phyloP scores from a whole-genome alignment of 768 basidiomycete species.

The Termitomyces sp. region DNA sequence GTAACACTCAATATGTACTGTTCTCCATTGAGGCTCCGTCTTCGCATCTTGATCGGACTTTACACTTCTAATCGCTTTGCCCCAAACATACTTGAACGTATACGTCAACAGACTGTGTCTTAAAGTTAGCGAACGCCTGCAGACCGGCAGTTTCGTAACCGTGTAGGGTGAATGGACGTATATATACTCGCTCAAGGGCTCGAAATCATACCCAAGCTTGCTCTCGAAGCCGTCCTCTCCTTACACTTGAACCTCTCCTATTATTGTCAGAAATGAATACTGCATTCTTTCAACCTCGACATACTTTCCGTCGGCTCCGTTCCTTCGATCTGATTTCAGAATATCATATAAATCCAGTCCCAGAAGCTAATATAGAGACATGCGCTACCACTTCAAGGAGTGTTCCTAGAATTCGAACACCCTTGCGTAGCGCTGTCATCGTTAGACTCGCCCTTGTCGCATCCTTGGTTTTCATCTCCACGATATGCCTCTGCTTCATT shows the following conservation, averaged over 20 bases:
- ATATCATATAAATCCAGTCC: too few species aligned
- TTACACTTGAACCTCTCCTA: not conserved
- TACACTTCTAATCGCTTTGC: not conserved
- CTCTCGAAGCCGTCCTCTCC: not conserved
- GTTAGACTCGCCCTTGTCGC: not conserved
- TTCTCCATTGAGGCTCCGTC: not conserved
- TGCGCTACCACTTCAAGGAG: not conserved
- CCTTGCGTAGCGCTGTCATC: not conserved
- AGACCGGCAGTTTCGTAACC: not conserved
- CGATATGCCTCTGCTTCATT: not conserved
- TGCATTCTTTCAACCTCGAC: not conserved
- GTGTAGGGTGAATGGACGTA: not conserved
- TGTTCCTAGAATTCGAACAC: too few species aligned
- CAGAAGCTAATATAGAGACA: not conserved
- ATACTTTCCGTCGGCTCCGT: not conserved
- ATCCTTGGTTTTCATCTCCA: not conserved
- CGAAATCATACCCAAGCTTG: not conserved
- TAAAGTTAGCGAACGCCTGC: not conserved
- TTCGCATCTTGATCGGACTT: not conserved
- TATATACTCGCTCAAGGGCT: not conserved
- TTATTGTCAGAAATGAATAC: not conserved
- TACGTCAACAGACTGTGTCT: not conserved
- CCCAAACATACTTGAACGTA: not conserved
- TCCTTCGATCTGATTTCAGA: not conserved
- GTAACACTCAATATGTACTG: not conserved